Conservation (phyloP, 257 asterid species). For the Solanum megistacrolobum region DNA sequence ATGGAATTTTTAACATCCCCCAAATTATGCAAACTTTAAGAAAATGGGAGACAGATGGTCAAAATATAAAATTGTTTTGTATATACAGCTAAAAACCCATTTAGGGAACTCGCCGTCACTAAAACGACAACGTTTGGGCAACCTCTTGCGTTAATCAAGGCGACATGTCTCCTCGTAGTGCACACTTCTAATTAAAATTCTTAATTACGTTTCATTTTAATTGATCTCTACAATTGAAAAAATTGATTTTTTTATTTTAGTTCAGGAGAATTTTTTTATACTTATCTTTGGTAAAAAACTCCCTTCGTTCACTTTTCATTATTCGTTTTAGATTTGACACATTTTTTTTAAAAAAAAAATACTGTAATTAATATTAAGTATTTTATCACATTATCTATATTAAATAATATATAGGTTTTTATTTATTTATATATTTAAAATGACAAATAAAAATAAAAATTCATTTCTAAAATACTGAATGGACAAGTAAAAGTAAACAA, state of each 20-base stretch:
- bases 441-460: background rate
- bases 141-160: constrained; percentile 22
- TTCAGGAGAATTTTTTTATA: no score
- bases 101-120: background rate
- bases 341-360: no score
- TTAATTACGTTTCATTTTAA: background rate
- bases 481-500: background rate
- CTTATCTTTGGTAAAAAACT: no score
- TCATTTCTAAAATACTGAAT: background rate
- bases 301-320: no score
- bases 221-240: no score
- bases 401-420: no score
- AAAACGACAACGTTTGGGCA: background rate
- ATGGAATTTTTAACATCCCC: background rate
- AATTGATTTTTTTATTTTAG: no score
- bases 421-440: background rate
- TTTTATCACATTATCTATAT: no score
- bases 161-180: constrained; percentile 8
- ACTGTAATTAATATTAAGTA: no score
- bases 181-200: background rate
- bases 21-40: background rate
- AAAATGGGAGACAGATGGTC: constrained; percentile 6
- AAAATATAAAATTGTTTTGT: background rate
- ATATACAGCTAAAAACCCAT: background rate
- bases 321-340: no score